These are phyloP conservation scores for Alternaria burnsii DNA, from an alignment of 2,329 filamentous ascomycete species.

Conservation along the genomic window DNA sequence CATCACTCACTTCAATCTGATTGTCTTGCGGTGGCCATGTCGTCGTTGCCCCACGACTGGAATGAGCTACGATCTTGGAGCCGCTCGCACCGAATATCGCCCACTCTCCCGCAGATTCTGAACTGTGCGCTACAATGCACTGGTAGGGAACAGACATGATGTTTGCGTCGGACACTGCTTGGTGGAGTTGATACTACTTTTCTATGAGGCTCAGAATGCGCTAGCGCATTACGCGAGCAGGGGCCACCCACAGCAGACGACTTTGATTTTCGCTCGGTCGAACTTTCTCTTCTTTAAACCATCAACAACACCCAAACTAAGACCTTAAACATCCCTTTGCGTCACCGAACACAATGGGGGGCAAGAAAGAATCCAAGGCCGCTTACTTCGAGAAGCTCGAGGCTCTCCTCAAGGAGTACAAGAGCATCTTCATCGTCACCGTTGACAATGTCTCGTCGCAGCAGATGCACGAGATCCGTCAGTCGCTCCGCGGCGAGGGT, in stretches of 20 bases:
- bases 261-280: constrained; percentile 34
- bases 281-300: constrained; percentile 22
- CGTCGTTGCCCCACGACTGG: constrained; percentile 39
- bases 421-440: constrained; percentile 95
- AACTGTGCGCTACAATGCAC: constrained; percentile 44
- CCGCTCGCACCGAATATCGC: constrained; percentile 78
- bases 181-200: constrained; percentile 20
- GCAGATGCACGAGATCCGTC: constrained; percentile 99
- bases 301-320: constrained; percentile 56
- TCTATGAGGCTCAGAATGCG: constrained; percentile 16
- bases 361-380: constrained; percentile 93
- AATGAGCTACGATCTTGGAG: constrained; percentile 68
- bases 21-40: constrained; percentile 40
- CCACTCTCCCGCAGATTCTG: constrained; percentile 36
- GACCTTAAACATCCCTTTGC: constrained; percentile 99
- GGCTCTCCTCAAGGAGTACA: constrained; percentile 93
- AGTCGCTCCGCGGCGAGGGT: constrained; percentile 86
- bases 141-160: constrained; percentile 53
- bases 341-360: constrained; percentile 96
- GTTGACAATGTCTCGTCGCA: constrained; percentile 98
- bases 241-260: constrained; percentile 33
- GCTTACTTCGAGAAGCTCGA: constrained; percentile 99
- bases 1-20: constrained; percentile 34
- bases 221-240: constrained; percentile 28
- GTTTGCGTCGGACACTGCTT: constrained; percentile 14